These are phyloP conservation scores for Microsporum ferrugineum DNA, from an alignment of 2,329 filamentous ascomycete species.

Conservation along the genomic window DNA sequence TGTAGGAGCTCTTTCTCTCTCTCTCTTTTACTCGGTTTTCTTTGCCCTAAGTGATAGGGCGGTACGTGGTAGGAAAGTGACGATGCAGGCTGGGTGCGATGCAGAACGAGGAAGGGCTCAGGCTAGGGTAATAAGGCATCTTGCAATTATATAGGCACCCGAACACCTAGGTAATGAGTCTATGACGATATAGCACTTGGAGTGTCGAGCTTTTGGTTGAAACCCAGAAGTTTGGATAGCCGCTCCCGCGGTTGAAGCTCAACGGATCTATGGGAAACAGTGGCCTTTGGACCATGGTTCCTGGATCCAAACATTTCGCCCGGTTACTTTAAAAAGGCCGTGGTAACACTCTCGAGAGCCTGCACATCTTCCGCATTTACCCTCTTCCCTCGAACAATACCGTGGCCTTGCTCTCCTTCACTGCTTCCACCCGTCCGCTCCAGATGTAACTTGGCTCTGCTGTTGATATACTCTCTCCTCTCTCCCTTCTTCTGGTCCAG, in stretches of 20 bases:
- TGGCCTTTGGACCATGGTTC: neutral
- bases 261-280: too few species aligned
- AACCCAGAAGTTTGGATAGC: neutral
- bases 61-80: too few species aligned
- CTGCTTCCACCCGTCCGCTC: slow-evolving; percentile 42
- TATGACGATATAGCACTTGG: neutral
- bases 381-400: slow-evolving; percentile 29
- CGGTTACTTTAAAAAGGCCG: slow-evolving; percentile 5
- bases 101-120: too few species aligned
- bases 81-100: too few species aligned
- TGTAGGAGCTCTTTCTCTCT: too few species aligned
- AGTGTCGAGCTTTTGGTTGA: too few species aligned
- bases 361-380: slow-evolving; percentile 31
- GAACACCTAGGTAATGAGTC: neutral
- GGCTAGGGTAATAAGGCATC: neutral
- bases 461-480: slow-evolving; percentile 71
- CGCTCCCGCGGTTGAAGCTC: too few species aligned
- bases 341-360: slow-evolving; percentile 25
- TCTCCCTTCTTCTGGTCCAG: slow-evolving; percentile 53
- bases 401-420: slow-evolving; percentile 24
- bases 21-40: too few species aligned
- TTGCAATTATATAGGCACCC: neutral
- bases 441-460: slow-evolving; percentile 62
- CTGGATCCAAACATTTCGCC: neutral
- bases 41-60: too few species aligned